A percentile compares a stretch with the other conserved stretches of the same genome.
These are phyloP conservation scores for Tolypocladium tropicale DNA, from an alignment of 2,329 filamentous ascomycete species.

Conservation along the genomic window DNA sequence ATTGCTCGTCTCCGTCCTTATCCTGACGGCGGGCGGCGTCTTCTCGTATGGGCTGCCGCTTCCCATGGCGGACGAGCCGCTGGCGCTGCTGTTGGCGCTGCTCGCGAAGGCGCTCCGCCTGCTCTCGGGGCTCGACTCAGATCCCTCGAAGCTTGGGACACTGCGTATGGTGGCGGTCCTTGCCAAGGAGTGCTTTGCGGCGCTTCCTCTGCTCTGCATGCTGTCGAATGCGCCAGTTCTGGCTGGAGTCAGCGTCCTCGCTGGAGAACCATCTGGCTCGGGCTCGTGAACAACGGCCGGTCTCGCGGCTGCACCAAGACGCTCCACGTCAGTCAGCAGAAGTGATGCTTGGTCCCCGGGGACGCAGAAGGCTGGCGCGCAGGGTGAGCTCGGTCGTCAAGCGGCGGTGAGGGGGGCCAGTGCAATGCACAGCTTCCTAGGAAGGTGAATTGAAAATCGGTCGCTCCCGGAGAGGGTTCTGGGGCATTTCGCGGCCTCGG, in stretches of 20 bases:
- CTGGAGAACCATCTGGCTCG: constrained; percentile 18
- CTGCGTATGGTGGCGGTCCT: constrained; percentile 42
- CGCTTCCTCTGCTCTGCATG: constrained; percentile 22
- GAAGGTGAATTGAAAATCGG: constrained; percentile 25
- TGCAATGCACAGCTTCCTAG: constrained; percentile 11
- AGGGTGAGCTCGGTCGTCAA: not conserved
- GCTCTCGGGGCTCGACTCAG: constrained; percentile 33
- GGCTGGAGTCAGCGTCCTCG: constrained; percentile 25
- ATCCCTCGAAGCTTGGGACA: constrained; percentile 44
- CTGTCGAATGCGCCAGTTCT: constrained; percentile 29
- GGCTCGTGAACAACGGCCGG: constrained; percentile 9
- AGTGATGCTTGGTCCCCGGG: not conserved
- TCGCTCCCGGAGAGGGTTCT: constrained; percentile 21
- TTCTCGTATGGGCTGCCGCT: constrained; percentile 22
- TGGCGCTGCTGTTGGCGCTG: constrained; percentile 44
- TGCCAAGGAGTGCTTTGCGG: constrained; percentile 21
- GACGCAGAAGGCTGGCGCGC: not conserved
- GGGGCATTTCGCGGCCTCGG: constrained; percentile 13
- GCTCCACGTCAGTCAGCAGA: not conserved
- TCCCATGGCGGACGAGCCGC: constrained; percentile 32
- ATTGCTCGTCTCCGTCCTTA: constrained; percentile 21
- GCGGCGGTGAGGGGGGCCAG: not conserved
- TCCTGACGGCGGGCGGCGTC: constrained; percentile 21
- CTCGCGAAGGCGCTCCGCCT: constrained; percentile 45
- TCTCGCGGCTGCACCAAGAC: constrained; percentile 7